phyloP scores from a whole-genome alignment of 202 grass and related monocot genomes.

The Carex arenaria region DNA sequence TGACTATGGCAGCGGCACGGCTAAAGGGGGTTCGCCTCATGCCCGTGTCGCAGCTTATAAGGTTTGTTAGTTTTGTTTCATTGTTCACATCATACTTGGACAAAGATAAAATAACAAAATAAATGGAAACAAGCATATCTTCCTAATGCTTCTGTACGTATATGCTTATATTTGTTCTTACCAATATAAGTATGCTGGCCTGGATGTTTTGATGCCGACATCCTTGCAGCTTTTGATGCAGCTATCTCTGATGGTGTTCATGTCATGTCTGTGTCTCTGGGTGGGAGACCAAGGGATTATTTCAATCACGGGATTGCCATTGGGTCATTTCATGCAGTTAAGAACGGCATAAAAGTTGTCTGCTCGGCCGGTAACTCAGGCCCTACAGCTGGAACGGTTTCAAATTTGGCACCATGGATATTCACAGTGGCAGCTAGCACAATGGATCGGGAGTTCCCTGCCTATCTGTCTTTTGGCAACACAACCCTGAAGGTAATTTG shows the following conservation, averaged over 20 bases:
- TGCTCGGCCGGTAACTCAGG: constrained; percentile 69
- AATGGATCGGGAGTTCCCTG: constrained; percentile 51
- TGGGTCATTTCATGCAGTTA: constrained; percentile 64
- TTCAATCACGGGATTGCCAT: constrained; percentile 39
- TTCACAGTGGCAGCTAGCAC: constrained; percentile 66
- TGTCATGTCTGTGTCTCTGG: constrained; percentile 67
- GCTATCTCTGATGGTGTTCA: constrained; percentile 82
- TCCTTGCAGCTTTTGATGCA: constrained; percentile 63
- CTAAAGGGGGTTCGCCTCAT: constrained; percentile 50
- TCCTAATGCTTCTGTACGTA: too few species aligned
- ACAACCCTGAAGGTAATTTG: constrained; percentile 26
- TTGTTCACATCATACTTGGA: too few species aligned
- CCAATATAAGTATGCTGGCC: constrained; percentile 43
- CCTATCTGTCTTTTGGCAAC: constrained; percentile 39
- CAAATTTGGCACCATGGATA: constrained; percentile 61
- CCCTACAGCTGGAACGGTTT: constrained; percentile 33
- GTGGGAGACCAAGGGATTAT: constrained; percentile 26
- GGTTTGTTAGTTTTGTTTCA: neutral
- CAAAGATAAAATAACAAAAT: neutral
- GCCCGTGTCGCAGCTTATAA: constrained; percentile 72
- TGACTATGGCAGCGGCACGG: constrained; percentile 50
- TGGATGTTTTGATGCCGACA: constrained; percentile 61
- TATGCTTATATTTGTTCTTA: neutral
- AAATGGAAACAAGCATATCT: neutral
- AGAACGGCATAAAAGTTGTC: constrained; percentile 46